Evolutionary conservation across 2,329 filamentous ascomycete genomes (phyloP), one percentile per base, ranked within the genome.

Genomic region (Talaromyces sp.): DNA sequence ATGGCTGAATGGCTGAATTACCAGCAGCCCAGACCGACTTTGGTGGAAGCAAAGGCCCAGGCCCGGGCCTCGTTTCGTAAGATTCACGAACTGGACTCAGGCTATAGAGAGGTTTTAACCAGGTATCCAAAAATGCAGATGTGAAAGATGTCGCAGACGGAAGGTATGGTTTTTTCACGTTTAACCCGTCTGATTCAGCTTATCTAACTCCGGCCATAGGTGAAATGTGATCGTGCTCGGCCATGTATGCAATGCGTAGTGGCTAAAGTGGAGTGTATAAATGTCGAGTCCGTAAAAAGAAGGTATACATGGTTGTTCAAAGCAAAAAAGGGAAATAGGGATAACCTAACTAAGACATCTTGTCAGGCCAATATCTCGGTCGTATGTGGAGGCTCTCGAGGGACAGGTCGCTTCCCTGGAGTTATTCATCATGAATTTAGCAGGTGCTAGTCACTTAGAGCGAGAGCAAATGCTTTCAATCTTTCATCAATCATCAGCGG

Each of bases 401-500:
- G 48, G 19, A 17, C 31, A 52, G n/a, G 35, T 52, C 13, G 35
- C 35, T 22, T 52, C 48, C 1, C 48, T 52, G 9, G 33, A 52
- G 33, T 11, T 39, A 6, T 52, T 52, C 48, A 39, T 52, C 13
- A 39, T 17, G 48, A 52, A 39, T 15, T 19, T 52, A 15, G 48
- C 48, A 7, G 10, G 17, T 37, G 48, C 48, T 36, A 52, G 48
- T 19, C 48, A 37, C 21, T 21, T 39, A 4, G 48, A 52, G 25
- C 48, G 48, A 52, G 48, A 52, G 5, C 48, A 39, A 15, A 37
- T 52, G 48, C 48, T 52, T 52, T 17, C 35, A n/a, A 52, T 37
- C 21, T 52, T 37, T 33, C 48, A 39, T 10, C 31, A 28, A 25
- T 25, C 33, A 11, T 37, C 33, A 2, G 21, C 11, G 9, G 35